Percentiles rank a stretch among this genome's conserved stretches.
Conservation (phyloP, 2,329 filamentous ascomycete species). For the Parascedosporium putredinis region DNA sequence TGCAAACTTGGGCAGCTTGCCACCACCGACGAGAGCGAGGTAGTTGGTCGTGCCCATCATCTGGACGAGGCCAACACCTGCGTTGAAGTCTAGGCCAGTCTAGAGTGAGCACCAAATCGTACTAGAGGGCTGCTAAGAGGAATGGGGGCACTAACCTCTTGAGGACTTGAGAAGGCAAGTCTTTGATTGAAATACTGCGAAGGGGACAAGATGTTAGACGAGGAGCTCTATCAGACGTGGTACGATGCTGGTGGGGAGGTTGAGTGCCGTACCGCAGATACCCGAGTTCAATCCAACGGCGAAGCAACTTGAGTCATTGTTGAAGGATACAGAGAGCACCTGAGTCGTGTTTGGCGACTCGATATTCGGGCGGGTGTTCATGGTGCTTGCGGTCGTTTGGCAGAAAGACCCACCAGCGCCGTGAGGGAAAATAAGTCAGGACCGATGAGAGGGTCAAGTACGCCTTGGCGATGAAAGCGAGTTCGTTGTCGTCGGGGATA, state of each 20-base stretch:
- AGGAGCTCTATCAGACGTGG: constrained; percentile 11
- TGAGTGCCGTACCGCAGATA: constrained; percentile 63
- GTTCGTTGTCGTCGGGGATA: not conserved
- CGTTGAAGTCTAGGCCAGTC: constrained; percentile 54
- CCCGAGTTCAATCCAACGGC: constrained; percentile 78
- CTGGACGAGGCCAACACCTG: constrained; percentile 69
- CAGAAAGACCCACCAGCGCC: not conserved
- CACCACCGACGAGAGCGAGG: constrained; percentile 80
- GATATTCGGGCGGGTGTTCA: constrained; percentile 85
- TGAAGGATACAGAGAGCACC: constrained; percentile 78
- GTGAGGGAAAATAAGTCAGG: constrained; percentile 3
- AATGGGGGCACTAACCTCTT: constrained; percentile 24
- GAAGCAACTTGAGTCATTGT: constrained; percentile 75
- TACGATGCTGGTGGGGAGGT: not conserved
- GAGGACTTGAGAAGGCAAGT: constrained; percentile 57
- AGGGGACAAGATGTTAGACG: constrained; percentile 3
- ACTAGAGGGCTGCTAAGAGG: too few species aligned
- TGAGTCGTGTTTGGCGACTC: constrained; percentile 64
- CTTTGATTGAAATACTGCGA: constrained; percentile 65
- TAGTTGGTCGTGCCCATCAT: constrained; percentile 86
- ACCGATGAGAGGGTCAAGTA: too few species aligned
- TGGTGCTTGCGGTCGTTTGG: constrained; percentile 30
- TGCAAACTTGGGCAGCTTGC: constrained; percentile 73
- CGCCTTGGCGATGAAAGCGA: too few species aligned
- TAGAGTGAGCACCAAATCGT: not conserved